These are phyloP conservation scores for Wickerhamomyces subpelliculosus DNA, from an alignment of 805 yeast species.

Conservation along the genomic window DNA sequence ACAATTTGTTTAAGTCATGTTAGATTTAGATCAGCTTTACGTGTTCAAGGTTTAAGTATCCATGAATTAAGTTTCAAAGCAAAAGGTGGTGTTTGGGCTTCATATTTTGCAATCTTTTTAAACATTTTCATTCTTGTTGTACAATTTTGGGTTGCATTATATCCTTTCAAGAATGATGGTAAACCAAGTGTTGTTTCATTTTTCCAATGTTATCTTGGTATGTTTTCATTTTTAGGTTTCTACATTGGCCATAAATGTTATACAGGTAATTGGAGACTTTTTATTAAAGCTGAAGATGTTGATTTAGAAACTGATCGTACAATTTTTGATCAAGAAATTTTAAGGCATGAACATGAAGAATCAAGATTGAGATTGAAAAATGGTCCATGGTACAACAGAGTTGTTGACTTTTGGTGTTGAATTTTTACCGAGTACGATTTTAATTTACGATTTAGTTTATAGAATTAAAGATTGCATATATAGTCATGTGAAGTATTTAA, in stretches of 20 bases:
- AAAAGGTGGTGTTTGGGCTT: conserved; percentile 44
- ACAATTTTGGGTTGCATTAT: conserved; percentile 61
- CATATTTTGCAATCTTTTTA: conserved; percentile 40
- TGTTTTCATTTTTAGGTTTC: conserved; percentile 37
- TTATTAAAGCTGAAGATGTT: conserved; percentile 37
- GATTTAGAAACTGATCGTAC: conserved; percentile 54
- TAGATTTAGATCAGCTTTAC: conserved; percentile 52
- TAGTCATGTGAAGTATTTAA: too few species aligned
- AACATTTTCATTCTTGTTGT: conserved; percentile 44
- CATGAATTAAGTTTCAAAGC: conserved; percentile 48
- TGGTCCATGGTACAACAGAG: conserved; percentile 26
- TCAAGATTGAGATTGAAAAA: conserved; percentile 23
- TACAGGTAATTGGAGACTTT: conserved; percentile 24
- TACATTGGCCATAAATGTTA: conserved; percentile 39
- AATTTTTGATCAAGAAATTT: conserved; percentile 37
- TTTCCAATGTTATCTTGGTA: conserved; percentile 46
- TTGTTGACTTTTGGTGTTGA: conserved; percentile 22
- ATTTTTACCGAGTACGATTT: too few species aligned
- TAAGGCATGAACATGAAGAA: conserved; percentile 31
- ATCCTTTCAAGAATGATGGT: conserved; percentile 40
- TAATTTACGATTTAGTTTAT: too few species aligned
- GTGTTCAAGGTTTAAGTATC: conserved; percentile 40
- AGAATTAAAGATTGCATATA: too few species aligned
- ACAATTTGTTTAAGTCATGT: conserved; percentile 48
- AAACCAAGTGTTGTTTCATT: conserved; percentile 32